Percentiles rank a stretch among this genome's conserved stretches.
Evolutionary conservation across 2,329 filamentous ascomycete genomes (phyloP).

Genomic region (Hypoxylon sp.): DNA sequence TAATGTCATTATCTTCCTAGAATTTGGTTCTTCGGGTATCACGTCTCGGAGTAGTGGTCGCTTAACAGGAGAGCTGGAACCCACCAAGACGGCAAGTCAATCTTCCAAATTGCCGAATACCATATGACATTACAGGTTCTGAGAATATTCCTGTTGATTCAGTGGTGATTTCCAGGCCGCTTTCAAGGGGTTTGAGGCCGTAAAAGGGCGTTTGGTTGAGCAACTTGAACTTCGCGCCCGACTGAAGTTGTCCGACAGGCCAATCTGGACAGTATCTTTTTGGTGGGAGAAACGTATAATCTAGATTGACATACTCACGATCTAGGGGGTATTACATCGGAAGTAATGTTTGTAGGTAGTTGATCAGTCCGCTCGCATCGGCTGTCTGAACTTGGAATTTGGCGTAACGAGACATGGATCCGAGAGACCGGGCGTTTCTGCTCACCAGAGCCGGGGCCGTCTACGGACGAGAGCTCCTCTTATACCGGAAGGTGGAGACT

Average conservation of each 20-base stretch:
- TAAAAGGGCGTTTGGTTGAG: background rate
- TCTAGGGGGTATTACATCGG: background rate
- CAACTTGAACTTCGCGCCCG: background rate
- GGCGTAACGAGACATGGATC: constrained; percentile 6
- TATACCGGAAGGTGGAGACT: constrained; percentile 21
- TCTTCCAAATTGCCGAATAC: background rate
- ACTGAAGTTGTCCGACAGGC: background rate
- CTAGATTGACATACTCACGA: background rate
- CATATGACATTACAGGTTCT: background rate
- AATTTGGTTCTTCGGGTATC: background rate
- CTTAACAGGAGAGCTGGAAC: background rate
- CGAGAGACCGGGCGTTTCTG: constrained; percentile 15
- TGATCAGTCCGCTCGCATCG: background rate
- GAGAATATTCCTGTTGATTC: background rate
- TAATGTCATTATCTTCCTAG: background rate
- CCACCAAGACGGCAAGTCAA: background rate
- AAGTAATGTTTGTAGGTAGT: constrained; percentile 28
- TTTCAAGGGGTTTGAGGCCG: background rate
- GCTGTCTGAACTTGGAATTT: background rate
- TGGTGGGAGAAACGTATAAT: background rate
- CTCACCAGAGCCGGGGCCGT: constrained; percentile 2
- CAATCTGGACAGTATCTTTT: constrained; percentile 1
- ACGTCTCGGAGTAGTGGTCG: background rate
- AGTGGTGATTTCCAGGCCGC: background rate
- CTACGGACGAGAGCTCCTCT: constrained; percentile 9